Percentiles rank a stretch among this genome's conserved stretches.
phyloP scores from a whole-genome alignment of 495 filamentous ascomycete species.

The Podospora bellae-mahoneyi region DNA sequence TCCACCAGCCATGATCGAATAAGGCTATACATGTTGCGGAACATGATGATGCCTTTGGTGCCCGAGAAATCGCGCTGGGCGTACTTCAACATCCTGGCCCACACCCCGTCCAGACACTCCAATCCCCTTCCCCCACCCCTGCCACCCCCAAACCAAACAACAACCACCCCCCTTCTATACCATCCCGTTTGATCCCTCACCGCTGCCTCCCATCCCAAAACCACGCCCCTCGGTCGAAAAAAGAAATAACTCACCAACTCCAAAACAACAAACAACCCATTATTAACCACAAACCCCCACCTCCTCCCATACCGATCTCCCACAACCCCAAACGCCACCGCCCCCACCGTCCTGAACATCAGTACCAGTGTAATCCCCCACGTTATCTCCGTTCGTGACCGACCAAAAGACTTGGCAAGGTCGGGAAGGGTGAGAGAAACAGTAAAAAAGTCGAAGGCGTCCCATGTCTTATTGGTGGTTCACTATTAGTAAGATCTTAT shows the following conservation, averaged over 20 bases:
- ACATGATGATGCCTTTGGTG: too few species aligned
- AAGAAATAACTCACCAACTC: conserved; percentile 53
- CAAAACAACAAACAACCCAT: conserved; percentile 73
- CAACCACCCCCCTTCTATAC: too few species aligned
- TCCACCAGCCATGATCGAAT: too few species aligned
- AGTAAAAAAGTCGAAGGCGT: conserved; percentile 90
- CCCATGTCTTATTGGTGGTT: conserved; percentile 57
- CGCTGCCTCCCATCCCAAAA: too few species aligned
- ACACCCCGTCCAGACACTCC: too few species aligned
- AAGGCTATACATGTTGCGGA: too few species aligned
- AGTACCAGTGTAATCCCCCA: conserved; percentile 88
- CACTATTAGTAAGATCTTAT: too few species aligned
- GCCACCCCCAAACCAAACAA: too few species aligned
- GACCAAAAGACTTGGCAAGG: conserved; percentile 63
- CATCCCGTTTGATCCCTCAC: too few species aligned
- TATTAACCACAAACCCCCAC: conserved; percentile 85
- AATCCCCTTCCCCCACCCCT: too few species aligned
- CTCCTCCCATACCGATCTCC: conserved; percentile 81
- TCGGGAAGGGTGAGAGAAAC: conserved; percentile 71
- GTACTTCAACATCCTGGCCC: too few species aligned
- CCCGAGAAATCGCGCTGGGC: too few species aligned
- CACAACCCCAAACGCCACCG: conserved; percentile 72
- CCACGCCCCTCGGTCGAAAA: neutral
- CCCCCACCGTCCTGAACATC: conserved; percentile 73
- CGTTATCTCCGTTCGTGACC: conserved; percentile 71